A percentile compares a stretch with the other conserved stretches of the same genome.
Evolutionary conservation across 768 basidiomycete genomes (phyloP).

Genomic region (Kwoniella dendrophila): DNA sequence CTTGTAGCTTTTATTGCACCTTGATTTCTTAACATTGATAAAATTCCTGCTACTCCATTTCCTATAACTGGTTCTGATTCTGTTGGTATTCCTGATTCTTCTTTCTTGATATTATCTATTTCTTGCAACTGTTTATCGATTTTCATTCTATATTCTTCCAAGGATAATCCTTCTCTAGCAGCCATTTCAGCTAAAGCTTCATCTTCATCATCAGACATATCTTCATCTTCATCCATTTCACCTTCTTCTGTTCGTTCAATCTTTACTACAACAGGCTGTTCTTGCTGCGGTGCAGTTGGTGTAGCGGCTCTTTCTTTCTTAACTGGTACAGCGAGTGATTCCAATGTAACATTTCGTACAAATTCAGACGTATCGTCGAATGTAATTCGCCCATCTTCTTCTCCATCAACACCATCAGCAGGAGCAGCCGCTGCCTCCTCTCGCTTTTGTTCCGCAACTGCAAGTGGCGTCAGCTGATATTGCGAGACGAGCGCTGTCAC

Average conservation of each 20-base stretch:
- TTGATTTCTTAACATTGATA: conserved; percentile 85
- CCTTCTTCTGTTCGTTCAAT: conserved; percentile 61
- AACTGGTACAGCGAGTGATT: conserved; percentile 40
- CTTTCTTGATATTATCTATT: conserved; percentile 70
- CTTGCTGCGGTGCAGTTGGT: conserved; percentile 12
- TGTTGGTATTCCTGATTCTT: conserved; percentile 64
- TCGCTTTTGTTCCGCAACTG: conserved; percentile 43
- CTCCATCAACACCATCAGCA: conserved; percentile 56
- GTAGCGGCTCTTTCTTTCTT: conserved; percentile 59
- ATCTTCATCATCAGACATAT: conserved; percentile 60
- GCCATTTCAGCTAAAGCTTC: conserved; percentile 63
- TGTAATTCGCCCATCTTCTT: conserved; percentile 64
- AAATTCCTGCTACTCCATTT: conserved; percentile 82
- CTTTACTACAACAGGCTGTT: conserved; percentile 47
- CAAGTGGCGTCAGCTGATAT: background rate
- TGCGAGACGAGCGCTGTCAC: background rate
- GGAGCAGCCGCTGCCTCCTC: conserved; percentile 59
- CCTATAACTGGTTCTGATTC: conserved; percentile 75
- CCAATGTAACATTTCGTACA: conserved; percentile 64
- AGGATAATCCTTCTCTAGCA: conserved; percentile 52
- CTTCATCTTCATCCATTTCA: conserved; percentile 66
- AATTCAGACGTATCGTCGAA: conserved; percentile 98
- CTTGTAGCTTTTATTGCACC: conserved; percentile 74
- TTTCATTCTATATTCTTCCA: conserved; percentile 55
- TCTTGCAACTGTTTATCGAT: conserved; percentile 74